phyloP scores from a whole-genome alignment of 345 rosid genomes.

The Citrus australasica region DNA sequence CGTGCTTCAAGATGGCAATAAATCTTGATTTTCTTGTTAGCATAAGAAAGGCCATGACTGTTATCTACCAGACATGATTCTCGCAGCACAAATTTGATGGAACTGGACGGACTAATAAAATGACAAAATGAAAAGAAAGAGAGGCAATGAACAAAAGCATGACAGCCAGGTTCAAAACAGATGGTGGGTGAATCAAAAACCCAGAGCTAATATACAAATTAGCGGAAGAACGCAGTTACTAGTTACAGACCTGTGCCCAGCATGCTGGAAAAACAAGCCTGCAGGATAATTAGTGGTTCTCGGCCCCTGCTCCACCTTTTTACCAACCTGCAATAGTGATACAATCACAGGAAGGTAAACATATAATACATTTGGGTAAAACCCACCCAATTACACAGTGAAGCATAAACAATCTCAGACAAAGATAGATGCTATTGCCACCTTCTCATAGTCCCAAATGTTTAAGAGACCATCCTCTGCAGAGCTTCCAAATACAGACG shows the following conservation, averaged over 20 bases:
- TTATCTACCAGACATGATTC: too few relatives aligned
- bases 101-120: not conserved
- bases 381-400: not conserved
- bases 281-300: conserved; percentile 41
- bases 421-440: conserved; percentile 17
- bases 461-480: conserved; percentile 95
- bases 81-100: not conserved
- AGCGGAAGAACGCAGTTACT: not conserved
- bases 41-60: not conserved
- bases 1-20: not conserved
- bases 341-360: not conserved
- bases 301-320: conserved; percentile 33
- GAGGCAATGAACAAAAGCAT: not conserved
- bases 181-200: not conserved
- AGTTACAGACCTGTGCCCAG: conserved; percentile 56
- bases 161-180: not conserved
- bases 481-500: conserved; percentile 93
- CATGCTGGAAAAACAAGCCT: conserved; percentile 71
- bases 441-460: conserved; percentile 94
- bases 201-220: not conserved
- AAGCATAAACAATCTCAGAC: not conserved
- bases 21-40: not conserved
- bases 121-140: not conserved
- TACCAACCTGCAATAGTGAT: conserved; percentile 40
- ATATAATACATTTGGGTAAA: not conserved